These are phyloP conservation scores for Mortierella sp. DNA, from an alignment of 371 early-diverging fungal species.

Conservation along the genomic window DNA sequence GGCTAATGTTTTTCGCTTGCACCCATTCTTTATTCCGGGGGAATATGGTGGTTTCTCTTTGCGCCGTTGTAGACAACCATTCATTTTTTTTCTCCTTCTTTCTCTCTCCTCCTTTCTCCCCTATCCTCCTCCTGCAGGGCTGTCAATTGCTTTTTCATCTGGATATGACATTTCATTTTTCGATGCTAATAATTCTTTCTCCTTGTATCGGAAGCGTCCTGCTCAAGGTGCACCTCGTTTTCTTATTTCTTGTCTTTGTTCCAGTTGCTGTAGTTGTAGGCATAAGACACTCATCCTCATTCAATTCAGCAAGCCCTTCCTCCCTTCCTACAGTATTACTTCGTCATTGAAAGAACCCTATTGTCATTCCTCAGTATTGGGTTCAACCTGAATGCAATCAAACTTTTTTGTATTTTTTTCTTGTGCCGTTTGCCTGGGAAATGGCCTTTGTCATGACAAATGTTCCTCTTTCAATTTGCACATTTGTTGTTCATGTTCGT, in stretches of 20 bases:
- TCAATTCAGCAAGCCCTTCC: too few relatives aligned
- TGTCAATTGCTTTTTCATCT: not conserved
- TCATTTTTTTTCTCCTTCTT: not conserved
- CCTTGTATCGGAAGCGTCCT: not conserved
- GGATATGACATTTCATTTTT: not conserved
- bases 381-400: not conserved
- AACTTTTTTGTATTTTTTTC: not conserved
- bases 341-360: not conserved
- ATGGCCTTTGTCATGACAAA: not conserved
- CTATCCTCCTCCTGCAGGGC: not conserved
- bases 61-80: not conserved
- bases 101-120: too few relatives aligned
- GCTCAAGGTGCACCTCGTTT: not conserved
- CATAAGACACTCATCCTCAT: too few relatives aligned
- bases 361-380: not conserved
- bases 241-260: not conserved
- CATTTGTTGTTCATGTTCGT: not conserved
- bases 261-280: too few relatives aligned
- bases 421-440: not conserved
- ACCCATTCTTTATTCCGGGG: slow-evolving; percentile 3
- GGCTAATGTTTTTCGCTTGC: not conserved
- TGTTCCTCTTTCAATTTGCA: not conserved
- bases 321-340: too few relatives aligned
- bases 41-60: not conserved
- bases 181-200: not conserved